These are phyloP conservation scores for Cardamine resedifolia DNA, from an alignment of 345 rosid species.

Conservation along the genomic window DNA sequence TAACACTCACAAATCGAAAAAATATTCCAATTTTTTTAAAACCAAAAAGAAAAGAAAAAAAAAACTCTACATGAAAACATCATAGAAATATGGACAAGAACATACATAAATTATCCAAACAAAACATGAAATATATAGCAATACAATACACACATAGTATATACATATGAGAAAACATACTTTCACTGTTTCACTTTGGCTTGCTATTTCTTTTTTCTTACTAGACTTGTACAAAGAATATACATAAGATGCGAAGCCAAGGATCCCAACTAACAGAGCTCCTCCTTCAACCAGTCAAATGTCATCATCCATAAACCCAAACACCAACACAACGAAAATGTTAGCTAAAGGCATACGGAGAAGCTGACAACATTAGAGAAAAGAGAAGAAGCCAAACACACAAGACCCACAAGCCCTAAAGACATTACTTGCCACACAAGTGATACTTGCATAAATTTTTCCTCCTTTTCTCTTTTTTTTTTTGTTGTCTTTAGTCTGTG, in stretches of 20 bases:
- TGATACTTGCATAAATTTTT: too few relatives aligned
- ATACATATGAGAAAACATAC: neutral
- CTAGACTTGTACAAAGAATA: slow-evolving; percentile 20
- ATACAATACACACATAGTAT: too few relatives aligned
- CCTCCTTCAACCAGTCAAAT: slow-evolving; percentile 34
- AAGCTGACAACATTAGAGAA: slow-evolving; percentile 44
- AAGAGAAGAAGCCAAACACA: slow-evolving; percentile 40
- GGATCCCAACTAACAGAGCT: slow-evolving; percentile 34
- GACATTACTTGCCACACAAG: slow-evolving; percentile 41
- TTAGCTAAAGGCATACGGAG: slow-evolving; percentile 28
- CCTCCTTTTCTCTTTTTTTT: too few relatives aligned
- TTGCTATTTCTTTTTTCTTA: slow-evolving; percentile 19
- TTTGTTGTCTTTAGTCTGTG: too few relatives aligned
- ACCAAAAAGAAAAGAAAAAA: too few relatives aligned
- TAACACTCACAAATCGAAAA: too few relatives aligned
- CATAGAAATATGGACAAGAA: too few relatives aligned
- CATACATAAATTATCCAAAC: too few relatives aligned
- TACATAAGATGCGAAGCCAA: slow-evolving; percentile 24
- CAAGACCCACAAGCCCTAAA: slow-evolving; percentile 42
- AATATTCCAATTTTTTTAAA: too few relatives aligned
- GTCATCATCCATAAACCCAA: slow-evolving; percentile 35
- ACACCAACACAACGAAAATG: slow-evolving; percentile 32
- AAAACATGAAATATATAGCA: neutral
- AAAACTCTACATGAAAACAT: too few relatives aligned
- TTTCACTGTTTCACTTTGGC: neutral